Base-by-base conservation (phyloP, 768 basidiomycete species). In the Lepiota brunneoincarnata region DNA sequence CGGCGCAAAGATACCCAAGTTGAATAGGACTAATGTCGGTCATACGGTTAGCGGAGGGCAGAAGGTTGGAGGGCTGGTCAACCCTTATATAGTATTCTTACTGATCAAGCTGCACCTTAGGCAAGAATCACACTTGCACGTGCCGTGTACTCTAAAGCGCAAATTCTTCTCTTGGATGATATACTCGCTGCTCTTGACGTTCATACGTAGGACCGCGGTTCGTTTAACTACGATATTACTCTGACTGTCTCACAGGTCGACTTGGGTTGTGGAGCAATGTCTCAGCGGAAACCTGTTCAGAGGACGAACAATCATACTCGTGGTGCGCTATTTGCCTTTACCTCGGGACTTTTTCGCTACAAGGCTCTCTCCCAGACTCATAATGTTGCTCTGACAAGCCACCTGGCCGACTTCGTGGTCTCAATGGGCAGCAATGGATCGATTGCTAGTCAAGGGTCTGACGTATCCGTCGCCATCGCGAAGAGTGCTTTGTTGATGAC, bases 241-340 rank as follows among this genome's bases (percentile, higher is more conserved):
- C 17, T 20, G 21, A 10, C 18, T 4, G 5, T 18, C 34, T 1
- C 84, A 87, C 60, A 93, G 91, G 0, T 89, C 93, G 0, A 83
- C 87, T 58, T 89, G 91, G 69, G 80, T 98, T 41, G 87, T 87
- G 61, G 75, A 83, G 17, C 76, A 91, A 49, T 94, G 92, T 61
- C 73, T 98, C 18, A 76, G 79, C 58, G 93, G 95, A 6, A 84
- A 89, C 43, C 72, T 97, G 38, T 76, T 93, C 65, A 68, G 72
- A n/a, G 85, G 82, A 15, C 78, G 94, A 43, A 97, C 95, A 0
- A 72, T 96, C 45, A 76, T 98, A 41, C 77, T 98, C 20, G 93
- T 97, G 42, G 82, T 82, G 58, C 51, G 77, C 67, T 38, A 7
- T 31, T 50, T 12, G 23, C 40, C 12, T 20, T 3, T n/a, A 38